Evolutionary conservation across 331 rosid genomes (phyloP).

Genomic region (Pyracantha coccinea): DNA sequence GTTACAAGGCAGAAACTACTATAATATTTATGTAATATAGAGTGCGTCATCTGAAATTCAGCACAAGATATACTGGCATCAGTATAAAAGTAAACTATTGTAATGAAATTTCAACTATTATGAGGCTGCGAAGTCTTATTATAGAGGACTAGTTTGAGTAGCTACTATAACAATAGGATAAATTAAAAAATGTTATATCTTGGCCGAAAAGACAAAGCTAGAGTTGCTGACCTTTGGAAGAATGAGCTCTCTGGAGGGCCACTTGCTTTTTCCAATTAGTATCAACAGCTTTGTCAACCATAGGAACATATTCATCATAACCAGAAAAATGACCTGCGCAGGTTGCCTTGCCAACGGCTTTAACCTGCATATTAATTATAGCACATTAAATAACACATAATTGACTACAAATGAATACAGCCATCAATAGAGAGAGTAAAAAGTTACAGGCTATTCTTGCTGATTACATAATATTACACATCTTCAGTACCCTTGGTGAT

Average conservation of each 20-base stretch:
- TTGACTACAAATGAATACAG: slow-evolving; percentile 7
- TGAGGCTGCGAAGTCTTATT: neutral
- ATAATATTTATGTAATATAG: no score
- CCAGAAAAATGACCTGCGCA: slow-evolving; percentile 51
- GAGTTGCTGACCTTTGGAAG: slow-evolving; percentile 55
- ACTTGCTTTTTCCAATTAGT: slow-evolving; percentile 67
- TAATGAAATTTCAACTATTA: neutral
- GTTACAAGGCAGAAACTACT: neutral
- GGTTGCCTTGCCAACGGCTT: slow-evolving; percentile 60
- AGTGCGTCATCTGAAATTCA: neutral
- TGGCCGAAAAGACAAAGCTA: neutral
- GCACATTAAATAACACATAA: neutral
- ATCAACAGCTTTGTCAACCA: slow-evolving; percentile 98
- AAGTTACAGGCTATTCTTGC: neutral
- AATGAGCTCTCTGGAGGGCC: slow-evolving; percentile 37
- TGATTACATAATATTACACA: neutral
- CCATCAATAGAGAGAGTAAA: neutral
- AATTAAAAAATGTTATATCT: neutral
- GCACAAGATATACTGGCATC: neutral
- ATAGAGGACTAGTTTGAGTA: neutral
- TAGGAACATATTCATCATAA: slow-evolving; percentile 88
- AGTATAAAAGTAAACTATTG: neutral
- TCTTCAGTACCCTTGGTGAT: neutral
- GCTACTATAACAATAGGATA: neutral
- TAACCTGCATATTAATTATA: slow-evolving; percentile 42